Evolutionary conservation across 1,284 basidiomycete species (phyloP), one percentile per base, ranked within the genome.

Genomic region (Cystobasidiaceae sp.): DNA sequence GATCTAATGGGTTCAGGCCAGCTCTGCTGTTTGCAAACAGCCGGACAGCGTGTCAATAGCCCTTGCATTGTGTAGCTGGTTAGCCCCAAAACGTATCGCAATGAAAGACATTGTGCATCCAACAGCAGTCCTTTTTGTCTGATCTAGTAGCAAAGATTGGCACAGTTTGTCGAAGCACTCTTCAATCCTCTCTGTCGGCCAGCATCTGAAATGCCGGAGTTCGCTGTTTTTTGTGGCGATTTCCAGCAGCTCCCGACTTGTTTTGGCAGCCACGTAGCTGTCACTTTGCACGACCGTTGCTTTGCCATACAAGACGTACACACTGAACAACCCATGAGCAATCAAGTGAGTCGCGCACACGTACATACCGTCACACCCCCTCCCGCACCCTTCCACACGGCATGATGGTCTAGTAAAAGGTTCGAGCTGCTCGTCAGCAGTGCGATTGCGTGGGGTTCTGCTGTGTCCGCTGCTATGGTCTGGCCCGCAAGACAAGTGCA

Each of bases 331-430:
- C 37, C 37, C 9, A 39, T 39, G n/a, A 11, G n/a, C n/a, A n/a
- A 39, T 11, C 11, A 11, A 39, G 9, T n/a, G 37, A 39, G 37
- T n/a, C n/a, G 21, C 21, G 44, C 23, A 49, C 23, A 17, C 15
- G 17, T 17, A 49, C 21, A 17, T 27, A 17, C n/a, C 25, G n/a
- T 32, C 11, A 21, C 28, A 17, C 32, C 17, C 21, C 19, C 15
- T 45, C 21, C 28, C 60, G 28, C 60, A 17, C 15, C 6, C 23
- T 9, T 32, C 32, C 37, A 17, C 19, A 8, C 17, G 9, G 54
- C 27, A 62, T 62, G 60, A 62, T 62, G 60, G 49, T 41, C 30
- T 44, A 62, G 60, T 62, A 62, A 62, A 62, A 62, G 60, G 60
- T 48, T 62, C 60, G 60, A 62, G 60, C 60, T 25, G 48, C 34